Evolutionary conservation across 2,329 filamentous ascomycete genomes (phyloP), one percentile per base, ranked within the genome.

Genomic region (Cercospora citrullina): DNA sequence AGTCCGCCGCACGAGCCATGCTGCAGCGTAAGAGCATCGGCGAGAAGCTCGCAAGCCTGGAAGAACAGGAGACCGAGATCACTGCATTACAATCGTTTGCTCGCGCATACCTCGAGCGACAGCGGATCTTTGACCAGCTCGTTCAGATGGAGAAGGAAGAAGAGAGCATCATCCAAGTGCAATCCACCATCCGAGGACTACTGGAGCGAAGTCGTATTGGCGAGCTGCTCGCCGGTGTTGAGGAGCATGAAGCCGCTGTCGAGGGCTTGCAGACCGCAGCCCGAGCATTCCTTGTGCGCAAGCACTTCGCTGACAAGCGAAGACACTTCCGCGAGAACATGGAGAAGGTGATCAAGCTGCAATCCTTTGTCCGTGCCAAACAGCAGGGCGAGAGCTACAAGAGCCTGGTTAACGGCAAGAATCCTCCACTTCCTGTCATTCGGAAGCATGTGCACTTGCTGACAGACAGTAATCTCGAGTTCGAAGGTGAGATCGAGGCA

Each of bases 331-430:
- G 91, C 73, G 90, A 96, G 80, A 99, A 99, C 77, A 99, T 99
- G 95, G 89, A 97, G 76, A 98, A 96, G 80, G 95, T 99, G 28
- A 90, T 99, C 84, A 99, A 99, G 81, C 93, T 98, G 66, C 96
- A 99, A 79, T 99, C 95, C 78, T 96, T 98, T 73, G 90, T 98
- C 63, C 89, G 95, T 69, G 95, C 90, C 72, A 95, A 96, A 77
- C 92, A 98, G 60, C 95, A 99, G 79, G 95, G 95, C 62, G 93
- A 99, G 80, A 95, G 95, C 2, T 99, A 99, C 84, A 97, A 97
- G 86, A 97, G 92, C 78, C 85, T 99, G 72, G 98, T 94, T 2
- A 94, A 89, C 33, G 96, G 95, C 69, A 97, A 97, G 82, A 98
- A 98, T 77, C 95, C 95, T 26, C 95, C 95, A 0, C 93, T 99